phyloP scores from a whole-genome alignment of 495 filamentous ascomycete species.

The Echria macrotheca region DNA sequence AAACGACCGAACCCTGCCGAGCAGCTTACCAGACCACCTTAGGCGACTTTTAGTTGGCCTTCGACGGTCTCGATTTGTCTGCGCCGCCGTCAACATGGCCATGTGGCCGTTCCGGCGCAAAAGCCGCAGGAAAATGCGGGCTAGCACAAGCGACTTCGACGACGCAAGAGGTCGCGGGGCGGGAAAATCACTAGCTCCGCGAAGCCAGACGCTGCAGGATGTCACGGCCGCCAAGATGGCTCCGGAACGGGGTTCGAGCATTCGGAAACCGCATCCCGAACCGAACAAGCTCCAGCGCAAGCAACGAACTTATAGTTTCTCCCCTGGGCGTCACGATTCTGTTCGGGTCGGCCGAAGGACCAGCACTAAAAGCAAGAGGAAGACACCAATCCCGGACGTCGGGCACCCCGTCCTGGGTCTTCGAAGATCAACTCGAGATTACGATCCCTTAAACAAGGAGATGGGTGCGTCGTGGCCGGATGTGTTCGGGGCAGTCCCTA shows the following conservation, averaged over 20 bases:
- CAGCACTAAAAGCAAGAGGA: slow-evolving; percentile 23
- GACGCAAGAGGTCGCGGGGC: slow-evolving; percentile 21
- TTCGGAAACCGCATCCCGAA: slow-evolving; percentile 32
- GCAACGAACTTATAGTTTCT: slow-evolving; percentile 48
- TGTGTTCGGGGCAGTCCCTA: slow-evolving; percentile 53
- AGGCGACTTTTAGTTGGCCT: slow-evolving; percentile 6
- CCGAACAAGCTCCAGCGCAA: slow-evolving; percentile 46
- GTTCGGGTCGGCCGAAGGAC: slow-evolving; percentile 32
- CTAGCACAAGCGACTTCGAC: slow-evolving; percentile 32
- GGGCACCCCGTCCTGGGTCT: slow-evolving; percentile 2
- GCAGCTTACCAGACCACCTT: not conserved
- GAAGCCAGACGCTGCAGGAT: slow-evolving; percentile 37
- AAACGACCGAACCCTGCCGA: not conserved
- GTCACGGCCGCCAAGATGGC: slow-evolving; percentile 9
- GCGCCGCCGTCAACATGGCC: slow-evolving; percentile 46
- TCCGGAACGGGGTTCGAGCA: slow-evolving; percentile 17
- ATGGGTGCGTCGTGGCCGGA: slow-evolving; percentile 33
- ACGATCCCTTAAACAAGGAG: slow-evolving; percentile 26
- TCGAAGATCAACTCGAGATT: slow-evolving; percentile 17
- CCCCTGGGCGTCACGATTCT: slow-evolving; percentile 44
- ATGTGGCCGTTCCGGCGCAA: slow-evolving; percentile 76
- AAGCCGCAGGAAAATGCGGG: slow-evolving; percentile 43
- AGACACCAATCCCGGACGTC: slow-evolving; percentile 20
- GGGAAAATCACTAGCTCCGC: slow-evolving; percentile 24
- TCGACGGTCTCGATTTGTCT: not conserved